These are phyloP conservation scores for Lentinula detonsa DNA, from an alignment of 768 basidiomycete genomes.

Conservation along the genomic window DNA sequence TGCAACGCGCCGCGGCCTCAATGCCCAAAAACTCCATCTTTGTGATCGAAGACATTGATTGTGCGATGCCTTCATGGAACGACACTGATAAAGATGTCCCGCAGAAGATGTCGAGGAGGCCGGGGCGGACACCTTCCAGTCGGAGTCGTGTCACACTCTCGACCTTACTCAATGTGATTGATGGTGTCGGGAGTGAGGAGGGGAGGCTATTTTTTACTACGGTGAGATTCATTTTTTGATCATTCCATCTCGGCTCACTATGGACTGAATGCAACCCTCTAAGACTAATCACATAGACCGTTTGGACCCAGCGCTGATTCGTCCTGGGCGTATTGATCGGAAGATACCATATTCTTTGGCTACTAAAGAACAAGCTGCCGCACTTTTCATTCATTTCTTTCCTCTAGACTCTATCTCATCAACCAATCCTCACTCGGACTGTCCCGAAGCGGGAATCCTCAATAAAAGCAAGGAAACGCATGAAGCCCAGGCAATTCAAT, in stretches of 20 bases:
- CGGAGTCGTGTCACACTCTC: slow-evolving; percentile 39
- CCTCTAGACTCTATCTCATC: slow-evolving; percentile 5
- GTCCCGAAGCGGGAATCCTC: too few species aligned
- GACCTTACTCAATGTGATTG: slow-evolving; percentile 51
- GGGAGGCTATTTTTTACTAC: slow-evolving; percentile 60
- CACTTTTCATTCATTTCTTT: slow-evolving; percentile 48
- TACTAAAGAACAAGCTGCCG: slow-evolving; percentile 36
- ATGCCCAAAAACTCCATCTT: slow-evolving; percentile 50
- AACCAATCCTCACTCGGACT: too few species aligned
- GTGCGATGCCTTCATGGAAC: slow-evolving; percentile 46
- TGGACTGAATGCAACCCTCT: not conserved
- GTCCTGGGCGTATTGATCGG: slow-evolving; percentile 52
- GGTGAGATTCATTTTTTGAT: slow-evolving; percentile 19
- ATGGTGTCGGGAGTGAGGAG: slow-evolving; percentile 57
- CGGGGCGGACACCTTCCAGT: slow-evolving; percentile 12
- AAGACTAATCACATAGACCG: slow-evolving; percentile 52
- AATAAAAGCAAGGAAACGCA: not conserved
- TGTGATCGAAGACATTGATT: slow-evolving; percentile 58
- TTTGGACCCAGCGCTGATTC: slow-evolving; percentile 49
- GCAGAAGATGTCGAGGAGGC: not conserved
- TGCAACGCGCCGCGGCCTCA: slow-evolving; percentile 37
- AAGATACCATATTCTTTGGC: slow-evolving; percentile 47
- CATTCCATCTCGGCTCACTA: not conserved
- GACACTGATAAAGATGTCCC: slow-evolving; percentile 10
- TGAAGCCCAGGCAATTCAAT: not conserved